Percentiles rank a stretch among this genome's conserved stretches.
Evolutionary conservation across 441 rosid genomes (phyloP).

Genomic region (Aleurites moluccanus): DNA sequence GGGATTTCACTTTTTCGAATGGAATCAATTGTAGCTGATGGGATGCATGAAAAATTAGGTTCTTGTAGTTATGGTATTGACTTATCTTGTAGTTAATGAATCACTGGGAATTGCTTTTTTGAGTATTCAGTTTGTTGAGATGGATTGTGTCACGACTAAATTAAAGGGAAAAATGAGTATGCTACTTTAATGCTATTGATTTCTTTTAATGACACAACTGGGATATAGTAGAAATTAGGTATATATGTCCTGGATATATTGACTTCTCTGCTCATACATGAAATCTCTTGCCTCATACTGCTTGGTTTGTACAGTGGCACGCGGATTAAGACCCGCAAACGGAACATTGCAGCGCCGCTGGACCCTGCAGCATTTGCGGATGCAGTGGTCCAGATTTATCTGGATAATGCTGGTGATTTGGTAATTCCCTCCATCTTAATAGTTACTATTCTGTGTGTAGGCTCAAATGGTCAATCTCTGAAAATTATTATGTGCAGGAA

Average conservation of each 20-base stretch:
- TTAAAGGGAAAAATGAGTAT: no score
- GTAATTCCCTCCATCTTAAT: slow-evolving; percentile 36
- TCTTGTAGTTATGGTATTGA: no score
- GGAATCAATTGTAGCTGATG: not conserved
- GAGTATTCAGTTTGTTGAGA: not conserved
- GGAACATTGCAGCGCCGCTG: slow-evolving; percentile 98
- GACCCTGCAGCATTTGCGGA: slow-evolving; percentile 99
- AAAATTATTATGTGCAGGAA: slow-evolving; percentile 51
- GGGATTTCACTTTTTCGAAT: not conserved
- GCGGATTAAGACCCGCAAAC: slow-evolving; percentile 99
- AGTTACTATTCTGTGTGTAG: not conserved
- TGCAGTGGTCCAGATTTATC: slow-evolving; percentile 99
- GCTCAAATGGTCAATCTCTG: not conserved
- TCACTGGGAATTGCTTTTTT: not conserved
- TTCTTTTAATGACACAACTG: not conserved
- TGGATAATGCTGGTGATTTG: slow-evolving; percentile 99
- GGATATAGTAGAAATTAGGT: not conserved
- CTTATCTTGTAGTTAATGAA: not conserved
- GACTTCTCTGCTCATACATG: not conserved
- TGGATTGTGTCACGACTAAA: not conserved
- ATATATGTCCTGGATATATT: not conserved
- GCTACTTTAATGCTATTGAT: no score
- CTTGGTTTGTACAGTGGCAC: slow-evolving; percentile 63
- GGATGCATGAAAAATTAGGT: not conserved
- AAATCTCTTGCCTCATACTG: slow-evolving; percentile 1